Conservation (phyloP, 805 yeast genomes). For the Wickerhamomyces mucosus region DNA sequence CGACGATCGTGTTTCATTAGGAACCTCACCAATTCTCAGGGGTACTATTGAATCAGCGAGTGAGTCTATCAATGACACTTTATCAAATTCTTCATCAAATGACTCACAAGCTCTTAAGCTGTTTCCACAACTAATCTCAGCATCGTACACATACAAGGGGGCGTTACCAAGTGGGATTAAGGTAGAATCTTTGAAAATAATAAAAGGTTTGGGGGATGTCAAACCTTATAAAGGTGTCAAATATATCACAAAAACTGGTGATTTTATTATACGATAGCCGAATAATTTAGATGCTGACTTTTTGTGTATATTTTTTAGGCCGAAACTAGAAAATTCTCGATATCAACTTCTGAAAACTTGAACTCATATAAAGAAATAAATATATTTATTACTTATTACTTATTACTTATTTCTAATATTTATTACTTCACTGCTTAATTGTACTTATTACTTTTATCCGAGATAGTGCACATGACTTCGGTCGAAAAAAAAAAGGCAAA, state of each 20-base stretch:
- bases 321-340: no score
- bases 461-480: no score
- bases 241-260: slow-evolving; percentile 59
- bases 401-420: no score
- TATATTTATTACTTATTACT: no score
- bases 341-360: no score
- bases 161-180: slow-evolving; percentile 66
- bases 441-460: no score
- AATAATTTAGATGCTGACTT: no score
- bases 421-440: no score
- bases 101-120: no score
- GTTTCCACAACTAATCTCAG: slow-evolving; percentile 37
- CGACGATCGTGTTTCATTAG: slow-evolving; percentile 47
- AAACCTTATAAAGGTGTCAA: slow-evolving; percentile 90
- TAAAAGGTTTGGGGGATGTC: slow-evolving; percentile 50
- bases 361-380: no score
- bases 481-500: no score
- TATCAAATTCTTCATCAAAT: not conserved
- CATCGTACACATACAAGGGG: slow-evolving; percentile 55
- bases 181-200: slow-evolving; percentile 53
- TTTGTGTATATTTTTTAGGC: no score
- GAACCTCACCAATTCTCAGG: slow-evolving; percentile 57
- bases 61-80: slow-evolving; percentile 4
- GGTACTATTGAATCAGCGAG: slow-evolving; percentile 37
- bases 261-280: slow-evolving; percentile 27